Conservation (phyloP, 768 basidiomycete species). For the Clavulina sp. region DNA sequence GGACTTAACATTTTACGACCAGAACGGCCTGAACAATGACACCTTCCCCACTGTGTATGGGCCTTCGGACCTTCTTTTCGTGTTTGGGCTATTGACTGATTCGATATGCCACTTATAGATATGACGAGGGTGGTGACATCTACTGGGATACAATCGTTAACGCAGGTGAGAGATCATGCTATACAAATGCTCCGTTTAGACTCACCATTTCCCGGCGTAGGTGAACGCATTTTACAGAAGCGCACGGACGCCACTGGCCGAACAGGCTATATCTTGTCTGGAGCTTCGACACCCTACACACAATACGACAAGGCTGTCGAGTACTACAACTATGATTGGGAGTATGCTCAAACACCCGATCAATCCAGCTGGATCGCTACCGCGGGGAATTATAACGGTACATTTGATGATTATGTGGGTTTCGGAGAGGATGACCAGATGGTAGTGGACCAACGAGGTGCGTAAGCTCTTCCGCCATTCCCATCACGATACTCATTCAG, state of each 20-base stretch:
- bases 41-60: not conserved
- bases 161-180: not conserved
- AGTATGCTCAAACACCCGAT: conserved; percentile 43
- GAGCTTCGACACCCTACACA: conserved; percentile 25
- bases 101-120: too few species aligned
- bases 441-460: conserved; percentile 40
- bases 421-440: conserved; percentile 39
- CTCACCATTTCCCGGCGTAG: conserved; percentile 15
- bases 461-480: not conserved
- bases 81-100: too few species aligned
- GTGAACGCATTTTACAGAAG: conserved; percentile 26
- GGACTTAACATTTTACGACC: conserved; percentile 7
- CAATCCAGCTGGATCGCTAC: conserved; percentile 12
- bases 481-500: not conserved
- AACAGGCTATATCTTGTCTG: conserved; percentile 36
- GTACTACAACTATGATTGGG: conserved; percentile 36
- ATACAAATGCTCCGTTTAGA: not conserved
- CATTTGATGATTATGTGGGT: conserved; percentile 32
- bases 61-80: too few species aligned
- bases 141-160: not conserved
- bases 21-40: not conserved
- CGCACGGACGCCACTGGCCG: conserved; percentile 37
- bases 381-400: conserved; percentile 41
- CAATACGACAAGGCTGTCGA: conserved; percentile 35
- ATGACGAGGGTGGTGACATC: too few species aligned